Evolutionary conservation across 1,284 basidiomycete genomes (phyloP), one percentile per base, ranked within the genome.

Genomic region (Anthracocystis walkeri): DNA sequence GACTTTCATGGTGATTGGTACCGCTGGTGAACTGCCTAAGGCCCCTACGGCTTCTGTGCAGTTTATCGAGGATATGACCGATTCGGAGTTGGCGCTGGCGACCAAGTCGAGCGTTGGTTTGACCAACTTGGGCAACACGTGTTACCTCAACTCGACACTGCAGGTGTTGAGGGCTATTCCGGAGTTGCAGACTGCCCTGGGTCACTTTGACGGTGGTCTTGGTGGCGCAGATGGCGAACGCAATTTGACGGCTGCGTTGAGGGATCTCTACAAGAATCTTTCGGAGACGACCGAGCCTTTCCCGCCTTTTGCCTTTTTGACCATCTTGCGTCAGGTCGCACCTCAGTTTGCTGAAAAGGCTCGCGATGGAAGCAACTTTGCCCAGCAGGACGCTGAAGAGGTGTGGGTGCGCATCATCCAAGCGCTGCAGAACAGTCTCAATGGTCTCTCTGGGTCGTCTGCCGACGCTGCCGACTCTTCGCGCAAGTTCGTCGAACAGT

Each of bases 321-420:
- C 71, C 44, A 79, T 90, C 27, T 88, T 98, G 42, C 90, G 95
- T 21, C 88, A 90, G 59, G 90, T 91, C 1, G 91, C 93, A 20
- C 96, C 96, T 3, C 97, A 98, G 85, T 99, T 99, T 81, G 93
- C 91, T 5, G 95, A 99, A 84, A 85, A 89, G 87, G 59, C 69
- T 0, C 74, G 80, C 21, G 71, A 73, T 16, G 88, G 88, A 7
- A 69, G 72, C 35, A 71, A 77, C 21, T 96, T 90, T 80, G 91
- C 95, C 2, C 96, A 98, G 86, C 96, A 98, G 61, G 96, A 99
- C 84, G 96, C 96, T 14, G 96, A 98, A 83, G 96, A 99, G 86
- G 97, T 93, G 68, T 97, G 93, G 89, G 90, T 90, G 2, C 90
- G 92, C 62, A 90, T 98, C 70, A 87, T 95, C n/a, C 91, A 92